Conservation (phyloP, 1,139 yeast genomes). For the Tardiomyces depauwii region DNA sequence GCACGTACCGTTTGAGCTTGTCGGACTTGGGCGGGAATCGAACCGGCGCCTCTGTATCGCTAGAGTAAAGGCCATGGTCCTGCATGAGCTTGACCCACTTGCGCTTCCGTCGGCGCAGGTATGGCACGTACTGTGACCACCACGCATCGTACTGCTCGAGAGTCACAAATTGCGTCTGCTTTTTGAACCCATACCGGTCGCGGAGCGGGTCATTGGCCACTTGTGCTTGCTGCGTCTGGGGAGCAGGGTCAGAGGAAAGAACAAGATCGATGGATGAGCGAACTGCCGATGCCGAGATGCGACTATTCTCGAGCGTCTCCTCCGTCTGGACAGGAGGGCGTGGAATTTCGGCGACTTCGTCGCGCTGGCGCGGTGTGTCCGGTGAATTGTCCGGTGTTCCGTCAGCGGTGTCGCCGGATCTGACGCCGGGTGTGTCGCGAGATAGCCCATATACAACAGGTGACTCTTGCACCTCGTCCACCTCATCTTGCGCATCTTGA, state of each 20-base stretch:
- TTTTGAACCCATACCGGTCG: conserved; percentile 82
- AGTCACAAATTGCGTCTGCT: conserved; percentile 42
- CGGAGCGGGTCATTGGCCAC: conserved; percentile 15
- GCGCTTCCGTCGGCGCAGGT: conserved; percentile 48
- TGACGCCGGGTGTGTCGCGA: too few relatives aligned
- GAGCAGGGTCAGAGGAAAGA: background rate
- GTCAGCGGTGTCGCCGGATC: too few relatives aligned
- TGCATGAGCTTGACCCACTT: conserved; percentile 66
- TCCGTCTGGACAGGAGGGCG: background rate
- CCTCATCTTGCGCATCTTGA: background rate
- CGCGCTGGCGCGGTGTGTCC: background rate
- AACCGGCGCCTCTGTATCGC: conserved; percentile 22
- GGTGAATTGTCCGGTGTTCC: background rate
- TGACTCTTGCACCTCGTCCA: too few relatives aligned
- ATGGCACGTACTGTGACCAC: conserved; percentile 59
- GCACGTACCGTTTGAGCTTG: conserved; percentile 64
- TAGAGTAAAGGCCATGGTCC: conserved; percentile 46
- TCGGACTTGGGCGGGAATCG: conserved; percentile 80
- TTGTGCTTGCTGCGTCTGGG: background rate
- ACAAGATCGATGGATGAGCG: background rate
- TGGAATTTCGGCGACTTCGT: background rate
- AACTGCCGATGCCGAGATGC: background rate
- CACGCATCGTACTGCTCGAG: conserved; percentile 56
- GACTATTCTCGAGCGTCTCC: background rate
- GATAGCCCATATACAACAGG: too few relatives aligned